A percentile compares a stretch with the other conserved stretches of the same genome.
phyloP scores from a whole-genome alignment of 2,329 filamentous ascomycete species.

The Gaeumannomyces tritici region DNA sequence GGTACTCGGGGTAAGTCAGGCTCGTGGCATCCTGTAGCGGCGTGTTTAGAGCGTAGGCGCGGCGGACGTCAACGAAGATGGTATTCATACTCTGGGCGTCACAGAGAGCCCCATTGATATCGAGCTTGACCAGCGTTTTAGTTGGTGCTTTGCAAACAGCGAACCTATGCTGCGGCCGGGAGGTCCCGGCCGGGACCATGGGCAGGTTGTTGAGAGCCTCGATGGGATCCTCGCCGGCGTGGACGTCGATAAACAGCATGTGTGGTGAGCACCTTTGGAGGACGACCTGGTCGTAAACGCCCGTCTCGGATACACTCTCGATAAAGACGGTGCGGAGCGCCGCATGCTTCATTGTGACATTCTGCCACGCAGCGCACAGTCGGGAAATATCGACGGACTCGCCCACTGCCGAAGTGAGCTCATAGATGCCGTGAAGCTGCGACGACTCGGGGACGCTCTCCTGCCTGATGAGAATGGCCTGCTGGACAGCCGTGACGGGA shows the following conservation, averaged over 20 bases:
- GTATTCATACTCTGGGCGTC: slow-evolving; percentile 36
- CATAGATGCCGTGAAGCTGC: slow-evolving; percentile 36
- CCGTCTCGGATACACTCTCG: slow-evolving; percentile 36
- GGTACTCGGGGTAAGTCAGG: slow-evolving; percentile 27
- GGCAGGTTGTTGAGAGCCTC: slow-evolving; percentile 31
- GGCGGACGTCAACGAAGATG: slow-evolving; percentile 35
- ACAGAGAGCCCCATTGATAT: slow-evolving; percentile 40
- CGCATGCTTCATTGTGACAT: slow-evolving; percentile 33
- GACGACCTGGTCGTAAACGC: slow-evolving; percentile 40
- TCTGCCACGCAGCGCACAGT: slow-evolving; percentile 40
- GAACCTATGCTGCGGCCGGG: slow-evolving; percentile 38
- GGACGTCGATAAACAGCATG: slow-evolving; percentile 43
- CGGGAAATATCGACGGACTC: slow-evolving; percentile 29
- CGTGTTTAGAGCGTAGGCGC: slow-evolving; percentile 30
- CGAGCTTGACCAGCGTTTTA: slow-evolving; percentile 37
- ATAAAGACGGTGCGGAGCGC: slow-evolving; percentile 40
- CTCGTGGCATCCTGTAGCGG: slow-evolving; percentile 21
- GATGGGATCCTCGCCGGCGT: slow-evolving; percentile 25
- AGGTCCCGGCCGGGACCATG: slow-evolving; percentile 22
- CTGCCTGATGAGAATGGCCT: slow-evolving; percentile 38
- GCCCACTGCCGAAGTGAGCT: slow-evolving; percentile 28
- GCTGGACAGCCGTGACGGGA: slow-evolving; percentile 36
- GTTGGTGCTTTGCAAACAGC: slow-evolving; percentile 35
- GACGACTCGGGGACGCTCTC: slow-evolving; percentile 29
- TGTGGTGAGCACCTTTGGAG: slow-evolving; percentile 35